Conservation (phyloP, 768 basidiomycete species). For the Clitopilus hobsonii region DNA sequence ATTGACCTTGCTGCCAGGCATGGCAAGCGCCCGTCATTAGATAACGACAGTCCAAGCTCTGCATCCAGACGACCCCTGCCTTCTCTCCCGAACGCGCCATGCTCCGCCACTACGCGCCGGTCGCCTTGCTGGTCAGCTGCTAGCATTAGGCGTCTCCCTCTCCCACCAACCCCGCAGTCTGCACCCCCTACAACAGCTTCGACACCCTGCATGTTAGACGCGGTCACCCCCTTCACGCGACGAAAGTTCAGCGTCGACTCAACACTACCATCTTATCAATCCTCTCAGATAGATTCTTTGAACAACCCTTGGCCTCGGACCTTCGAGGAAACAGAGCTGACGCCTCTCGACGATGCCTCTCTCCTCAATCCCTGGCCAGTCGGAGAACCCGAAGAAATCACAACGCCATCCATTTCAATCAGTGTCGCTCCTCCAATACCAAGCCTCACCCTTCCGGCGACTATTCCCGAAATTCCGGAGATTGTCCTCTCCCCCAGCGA, state of each 20-base stretch:
- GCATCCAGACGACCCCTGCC: slow-evolving; percentile 13
- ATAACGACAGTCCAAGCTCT: background rate
- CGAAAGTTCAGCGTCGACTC: background rate
- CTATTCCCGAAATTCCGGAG: too few relatives aligned
- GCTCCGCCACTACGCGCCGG: background rate
- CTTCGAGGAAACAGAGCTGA: background rate
- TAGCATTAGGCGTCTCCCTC: slow-evolving; percentile 11
- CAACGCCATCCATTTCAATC: background rate
- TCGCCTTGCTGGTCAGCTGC: slow-evolving; percentile 1
- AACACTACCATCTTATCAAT: background rate
- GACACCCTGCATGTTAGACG: background rate
- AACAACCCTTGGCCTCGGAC: background rate
- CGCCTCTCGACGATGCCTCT: background rate
- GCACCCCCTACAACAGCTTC: background rate
- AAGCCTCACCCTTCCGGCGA: background rate
- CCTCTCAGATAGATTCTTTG: background rate
- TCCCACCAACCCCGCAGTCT: slow-evolving; percentile 8
- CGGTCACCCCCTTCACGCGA: background rate
- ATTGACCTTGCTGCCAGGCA: background rate
- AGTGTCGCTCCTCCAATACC: background rate
- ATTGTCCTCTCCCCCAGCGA: too few relatives aligned
- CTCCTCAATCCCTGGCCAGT: background rate
- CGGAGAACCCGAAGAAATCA: background rate
- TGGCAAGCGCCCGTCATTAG: background rate
- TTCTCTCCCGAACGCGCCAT: slow-evolving; percentile 6